Conservation (phyloP, 2,329 filamentous ascomycete species). For the Penicillium sp. region DNA sequence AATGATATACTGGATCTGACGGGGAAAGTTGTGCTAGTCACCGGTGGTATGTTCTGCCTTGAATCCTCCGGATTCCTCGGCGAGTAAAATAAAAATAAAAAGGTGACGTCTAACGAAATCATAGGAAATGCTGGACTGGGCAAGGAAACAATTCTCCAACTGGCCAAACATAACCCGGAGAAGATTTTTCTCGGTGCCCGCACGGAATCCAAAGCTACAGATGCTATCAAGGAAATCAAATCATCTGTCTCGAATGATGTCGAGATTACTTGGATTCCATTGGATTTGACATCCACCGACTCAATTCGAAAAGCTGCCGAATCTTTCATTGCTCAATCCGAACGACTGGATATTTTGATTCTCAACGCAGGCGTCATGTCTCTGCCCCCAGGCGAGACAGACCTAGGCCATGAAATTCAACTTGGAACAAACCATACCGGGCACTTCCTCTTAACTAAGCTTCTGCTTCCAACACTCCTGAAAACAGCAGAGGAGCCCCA, state of each 20-base stretch:
- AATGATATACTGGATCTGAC: slow-evolving; percentile 34
- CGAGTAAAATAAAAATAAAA: slow-evolving; percentile 22
- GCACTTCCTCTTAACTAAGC: slow-evolving; percentile 39
- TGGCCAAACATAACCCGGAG: slow-evolving; percentile 44
- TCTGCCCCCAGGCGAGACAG: slow-evolving; percentile 33
- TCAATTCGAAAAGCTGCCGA: slow-evolving; percentile 42
- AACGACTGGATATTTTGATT: slow-evolving; percentile 38
- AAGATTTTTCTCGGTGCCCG: slow-evolving; percentile 42
- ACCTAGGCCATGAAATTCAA: slow-evolving; percentile 40
- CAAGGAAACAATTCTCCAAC: slow-evolving; percentile 41
- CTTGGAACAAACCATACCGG: slow-evolving; percentile 42
- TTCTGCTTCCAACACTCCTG: slow-evolving; percentile 32
- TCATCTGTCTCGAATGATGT: slow-evolving; percentile 13
- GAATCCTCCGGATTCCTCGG: slow-evolving; percentile 15
- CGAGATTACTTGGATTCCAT: slow-evolving; percentile 21
- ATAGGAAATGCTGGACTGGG: slow-evolving; percentile 52
- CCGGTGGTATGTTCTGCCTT: slow-evolving; percentile 29
- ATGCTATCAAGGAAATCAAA: slow-evolving; percentile 23
- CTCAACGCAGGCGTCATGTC: slow-evolving; percentile 48
- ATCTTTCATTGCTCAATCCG: slow-evolving; percentile 25
- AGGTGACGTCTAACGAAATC: background rate
- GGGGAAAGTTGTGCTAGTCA: slow-evolving; percentile 38
- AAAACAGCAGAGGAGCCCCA: slow-evolving; percentile 24
- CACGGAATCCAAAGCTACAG: slow-evolving; percentile 19
- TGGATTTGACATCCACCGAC: slow-evolving; percentile 48